These are phyloP conservation scores for Guillardia theta DNA, from an alignment of 78 protist species.

Conservation along the genomic window DNA sequence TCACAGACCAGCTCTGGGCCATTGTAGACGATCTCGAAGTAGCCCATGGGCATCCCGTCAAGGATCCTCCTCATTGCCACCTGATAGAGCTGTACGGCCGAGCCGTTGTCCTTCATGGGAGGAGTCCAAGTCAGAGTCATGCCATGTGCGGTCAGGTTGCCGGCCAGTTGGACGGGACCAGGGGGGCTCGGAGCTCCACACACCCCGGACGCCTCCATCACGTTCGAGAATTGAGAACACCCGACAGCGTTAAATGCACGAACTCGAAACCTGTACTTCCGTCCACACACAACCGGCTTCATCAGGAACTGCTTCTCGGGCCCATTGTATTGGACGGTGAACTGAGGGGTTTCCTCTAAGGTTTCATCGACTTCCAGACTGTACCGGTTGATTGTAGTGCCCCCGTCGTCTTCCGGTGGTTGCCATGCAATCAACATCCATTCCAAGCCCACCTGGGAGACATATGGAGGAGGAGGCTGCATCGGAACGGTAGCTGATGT, in stretches of 20 bases:
- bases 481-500: too few species aligned
- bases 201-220: neutral
- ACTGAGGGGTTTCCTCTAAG: neutral
- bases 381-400: neutral
- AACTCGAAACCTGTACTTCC: neutral
- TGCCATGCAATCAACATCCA: neutral
- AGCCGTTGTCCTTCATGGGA: neutral
- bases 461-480: neutral
- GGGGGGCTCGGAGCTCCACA: conserved; percentile 16
- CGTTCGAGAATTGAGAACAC: neutral
- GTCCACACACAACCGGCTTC: neutral
- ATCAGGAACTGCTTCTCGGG: neutral
- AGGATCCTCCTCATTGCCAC: neutral
- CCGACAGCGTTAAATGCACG: neutral
- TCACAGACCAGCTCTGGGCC: neutral
- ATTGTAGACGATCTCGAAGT: neutral
- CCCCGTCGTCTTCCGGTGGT: neutral
- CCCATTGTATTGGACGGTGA: neutral
- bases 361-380: neutral
- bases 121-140: neutral
- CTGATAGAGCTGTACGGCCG: neutral
- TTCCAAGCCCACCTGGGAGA: neutral
- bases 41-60: neutral
- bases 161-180: neutral
- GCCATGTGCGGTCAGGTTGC: neutral